These are phyloP conservation scores for Brettanomyces naardenensis DNA, from an alignment of 805 yeast species.

Conservation along the genomic window DNA sequence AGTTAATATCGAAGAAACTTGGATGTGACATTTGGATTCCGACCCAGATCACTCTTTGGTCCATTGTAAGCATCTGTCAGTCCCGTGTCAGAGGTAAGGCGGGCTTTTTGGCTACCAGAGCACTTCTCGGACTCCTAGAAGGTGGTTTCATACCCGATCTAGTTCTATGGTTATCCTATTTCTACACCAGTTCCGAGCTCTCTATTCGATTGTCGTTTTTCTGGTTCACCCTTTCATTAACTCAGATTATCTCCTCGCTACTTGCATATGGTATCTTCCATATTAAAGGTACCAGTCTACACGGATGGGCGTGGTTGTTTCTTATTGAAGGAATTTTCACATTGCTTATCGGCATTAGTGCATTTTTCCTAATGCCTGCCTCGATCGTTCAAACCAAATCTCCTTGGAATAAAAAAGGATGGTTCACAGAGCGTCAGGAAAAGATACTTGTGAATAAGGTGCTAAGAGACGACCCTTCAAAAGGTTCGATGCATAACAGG, in stretches of 20 bases:
- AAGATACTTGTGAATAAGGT: constrained; percentile 51
- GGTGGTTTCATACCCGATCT: constrained; percentile 68
- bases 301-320: constrained; percentile 64
- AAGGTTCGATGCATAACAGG: constrained; percentile 60
- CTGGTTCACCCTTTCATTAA: constrained; percentile 47
- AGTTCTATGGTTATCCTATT: constrained; percentile 57
- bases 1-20: constrained; percentile 49
- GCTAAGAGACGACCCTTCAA: constrained; percentile 54
- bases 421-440: constrained; percentile 47
- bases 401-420: constrained; percentile 23
- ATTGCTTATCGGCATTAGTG: constrained; percentile 38
- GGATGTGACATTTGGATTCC: constrained; percentile 64
- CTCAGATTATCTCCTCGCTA: constrained; percentile 38
- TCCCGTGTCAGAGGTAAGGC: constrained; percentile 32
- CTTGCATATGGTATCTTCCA: constrained; percentile 43
- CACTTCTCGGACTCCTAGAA: constrained; percentile 46
- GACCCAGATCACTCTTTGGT: constrained; percentile 48
- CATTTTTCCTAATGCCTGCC: constrained; percentile 25
- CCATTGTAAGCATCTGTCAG: constrained; percentile 46
- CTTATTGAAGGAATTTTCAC: constrained; percentile 57
- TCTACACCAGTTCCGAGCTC: constrained; percentile 52
- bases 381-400: constrained; percentile 25
- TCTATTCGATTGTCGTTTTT: constrained; percentile 51
- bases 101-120: constrained; percentile 41
- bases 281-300: constrained; percentile 38